These are phyloP conservation scores for Salmacisia buchloeana DNA, from an alignment of 1,284 basidiomycete species.

Conservation along the genomic window DNA sequence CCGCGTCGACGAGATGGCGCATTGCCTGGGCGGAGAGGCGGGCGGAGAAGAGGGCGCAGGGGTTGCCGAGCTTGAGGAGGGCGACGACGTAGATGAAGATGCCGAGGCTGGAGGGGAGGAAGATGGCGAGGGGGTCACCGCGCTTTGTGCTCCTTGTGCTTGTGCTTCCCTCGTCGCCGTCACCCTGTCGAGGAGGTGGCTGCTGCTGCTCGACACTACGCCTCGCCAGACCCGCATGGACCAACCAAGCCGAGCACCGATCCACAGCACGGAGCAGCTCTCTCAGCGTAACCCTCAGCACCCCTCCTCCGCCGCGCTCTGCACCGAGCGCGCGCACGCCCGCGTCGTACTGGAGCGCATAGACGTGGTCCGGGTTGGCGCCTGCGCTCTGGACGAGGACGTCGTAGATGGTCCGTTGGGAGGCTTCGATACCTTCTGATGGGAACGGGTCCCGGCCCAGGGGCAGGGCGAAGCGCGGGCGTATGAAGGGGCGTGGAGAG, in stretches of 20 bases:
- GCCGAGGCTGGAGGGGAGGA: neutral
- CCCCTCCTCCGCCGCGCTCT: too few species aligned
- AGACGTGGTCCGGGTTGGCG: neutral
- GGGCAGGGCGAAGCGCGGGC: neutral
- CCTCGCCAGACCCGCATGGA: neutral
- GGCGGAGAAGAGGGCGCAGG: neutral
- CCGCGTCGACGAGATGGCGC: neutral
- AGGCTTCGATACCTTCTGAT: neutral
- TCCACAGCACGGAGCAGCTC: neutral
- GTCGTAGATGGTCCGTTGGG: constrained; percentile 5
- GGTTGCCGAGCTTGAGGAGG: constrained; percentile 3
- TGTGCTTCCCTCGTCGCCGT: neutral
- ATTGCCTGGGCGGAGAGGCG: neutral
- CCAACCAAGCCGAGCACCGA: constrained; percentile 1
- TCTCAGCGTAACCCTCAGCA: neutral
- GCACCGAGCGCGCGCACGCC: neutral
- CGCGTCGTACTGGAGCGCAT: neutral
- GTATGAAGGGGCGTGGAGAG: too few species aligned
- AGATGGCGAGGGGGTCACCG: neutral
- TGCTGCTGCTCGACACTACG: too few species aligned
- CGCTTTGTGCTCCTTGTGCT: too few species aligned
- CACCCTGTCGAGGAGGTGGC: neutral
- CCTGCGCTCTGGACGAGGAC: neutral
- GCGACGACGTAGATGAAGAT: constrained; percentile 3
- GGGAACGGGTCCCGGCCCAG: neutral